A percentile compares a stretch with the other conserved stretches of the same genome.
phyloP scores from a whole-genome alignment of 768 basidiomycete genomes.

The Amanita exitialis region DNA sequence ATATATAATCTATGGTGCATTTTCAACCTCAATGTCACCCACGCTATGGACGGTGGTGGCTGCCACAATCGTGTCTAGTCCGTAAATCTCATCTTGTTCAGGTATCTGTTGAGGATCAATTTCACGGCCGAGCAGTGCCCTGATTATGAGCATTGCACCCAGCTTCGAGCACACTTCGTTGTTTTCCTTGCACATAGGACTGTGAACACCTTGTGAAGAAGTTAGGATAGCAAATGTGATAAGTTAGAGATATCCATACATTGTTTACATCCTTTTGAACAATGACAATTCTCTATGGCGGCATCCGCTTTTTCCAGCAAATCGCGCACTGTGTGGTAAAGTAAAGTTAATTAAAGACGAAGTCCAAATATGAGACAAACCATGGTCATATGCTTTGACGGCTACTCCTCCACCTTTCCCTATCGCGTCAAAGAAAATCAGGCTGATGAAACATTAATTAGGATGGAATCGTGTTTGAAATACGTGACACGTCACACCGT shows the following conservation, averaged over 20 bases:
- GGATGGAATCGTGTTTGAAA: background rate
- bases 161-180: conserved; percentile 68
- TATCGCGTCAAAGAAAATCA: conserved; percentile 73
- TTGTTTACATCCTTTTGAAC: conserved; percentile 56
- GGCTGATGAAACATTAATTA: conserved; percentile 24
- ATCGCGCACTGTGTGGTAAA: conserved; percentile 32
- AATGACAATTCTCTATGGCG: conserved; percentile 50
- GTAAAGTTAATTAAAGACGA: conserved; percentile 1
- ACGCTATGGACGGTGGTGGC: conserved; percentile 35
- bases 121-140: conserved; percentile 41
- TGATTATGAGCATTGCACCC: conserved; percentile 63
- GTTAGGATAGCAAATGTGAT: background rate
- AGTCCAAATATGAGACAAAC: conserved; percentile 24
- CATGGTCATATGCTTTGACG: conserved; percentile 75
- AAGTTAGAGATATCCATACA: conserved; percentile 34
- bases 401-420: conserved; percentile 66
- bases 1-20: conserved; percentile 8
- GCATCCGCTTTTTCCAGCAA: conserved; percentile 50
- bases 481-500: conserved; percentile 30
- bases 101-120: conserved; percentile 29
- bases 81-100: conserved; percentile 17
- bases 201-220: conserved; percentile 49
- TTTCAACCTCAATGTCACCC: conserved; percentile 38
- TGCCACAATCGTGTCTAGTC: conserved; percentile 43
- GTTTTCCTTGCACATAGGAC: conserved; percentile 53